Evolutionary conservation across 371 early-diverging fungal species (phyloP).

Genomic region (Gilbertella persicaria): DNA sequence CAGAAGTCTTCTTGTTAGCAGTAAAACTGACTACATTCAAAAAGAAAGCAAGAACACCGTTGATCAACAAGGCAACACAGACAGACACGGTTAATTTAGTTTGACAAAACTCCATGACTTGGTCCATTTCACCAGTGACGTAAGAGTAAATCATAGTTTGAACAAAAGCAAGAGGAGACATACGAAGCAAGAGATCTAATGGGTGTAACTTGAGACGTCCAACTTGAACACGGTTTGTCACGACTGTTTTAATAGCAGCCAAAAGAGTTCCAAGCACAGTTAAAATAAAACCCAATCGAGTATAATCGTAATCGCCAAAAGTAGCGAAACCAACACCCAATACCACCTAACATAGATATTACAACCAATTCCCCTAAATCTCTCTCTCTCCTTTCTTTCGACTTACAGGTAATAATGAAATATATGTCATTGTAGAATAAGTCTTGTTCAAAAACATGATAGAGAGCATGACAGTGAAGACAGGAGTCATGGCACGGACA

Average conservation of each 20-base stretch:
- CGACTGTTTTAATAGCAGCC: constrained; percentile 81
- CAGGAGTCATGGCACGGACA: constrained; percentile 84
- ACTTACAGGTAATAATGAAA: constrained; percentile 63
- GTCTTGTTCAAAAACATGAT: constrained; percentile 56
- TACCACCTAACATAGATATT: constrained; percentile 50
- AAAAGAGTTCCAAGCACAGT: constrained; percentile 82
- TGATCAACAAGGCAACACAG: constrained; percentile 57
- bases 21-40: constrained; percentile 83
- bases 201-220: constrained; percentile 81
- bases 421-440: constrained; percentile 59
- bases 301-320: constrained; percentile 78
- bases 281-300: constrained; percentile 66
- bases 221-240: constrained; percentile 80
- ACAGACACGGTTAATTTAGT: constrained; percentile 30
- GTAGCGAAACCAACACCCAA: constrained; percentile 85
- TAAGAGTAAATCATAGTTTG: constrained; percentile 73
- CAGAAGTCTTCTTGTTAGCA: constrained; percentile 82
- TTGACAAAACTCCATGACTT: constrained; percentile 50
- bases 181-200: constrained; percentile 77
- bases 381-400: neutral
- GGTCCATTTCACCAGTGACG: constrained; percentile 67
- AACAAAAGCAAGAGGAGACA: constrained; percentile 79
- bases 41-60: constrained; percentile 83
- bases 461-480: constrained; percentile 77
- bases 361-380: neutral